phyloP scores from a whole-genome alignment of 2,329 filamentous ascomycete species.

The Xylaria arbuscula region DNA sequence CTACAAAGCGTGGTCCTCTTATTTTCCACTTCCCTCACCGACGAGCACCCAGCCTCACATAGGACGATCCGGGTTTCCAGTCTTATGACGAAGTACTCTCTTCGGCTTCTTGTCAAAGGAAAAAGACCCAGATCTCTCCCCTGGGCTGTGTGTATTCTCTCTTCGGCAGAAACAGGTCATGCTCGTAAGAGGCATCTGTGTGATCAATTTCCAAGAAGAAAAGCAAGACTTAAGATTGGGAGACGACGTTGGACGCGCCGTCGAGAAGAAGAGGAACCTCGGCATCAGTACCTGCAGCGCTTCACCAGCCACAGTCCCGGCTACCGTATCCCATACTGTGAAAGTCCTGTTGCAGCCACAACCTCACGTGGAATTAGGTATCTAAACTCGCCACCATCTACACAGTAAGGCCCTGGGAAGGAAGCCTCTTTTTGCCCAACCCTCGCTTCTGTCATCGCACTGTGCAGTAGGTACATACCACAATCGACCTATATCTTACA shows the following conservation, averaged over 20 bases:
- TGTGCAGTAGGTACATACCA: slow-evolving; percentile 10
- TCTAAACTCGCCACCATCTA: slow-evolving; percentile 14
- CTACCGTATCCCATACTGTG: slow-evolving; percentile 10
- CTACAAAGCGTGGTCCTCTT: slow-evolving; percentile 21
- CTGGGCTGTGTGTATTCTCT: slow-evolving; percentile 27
- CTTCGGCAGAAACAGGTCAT: slow-evolving; percentile 30
- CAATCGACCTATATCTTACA: background rate
- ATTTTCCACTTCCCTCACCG: slow-evolving; percentile 30
- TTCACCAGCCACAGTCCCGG: slow-evolving; percentile 26
- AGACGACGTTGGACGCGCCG: slow-evolving; percentile 27
- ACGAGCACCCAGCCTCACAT: slow-evolving; percentile 29
- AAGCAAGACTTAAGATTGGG: slow-evolving; percentile 31
- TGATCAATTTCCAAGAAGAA: slow-evolving; percentile 33
- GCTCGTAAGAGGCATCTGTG: slow-evolving; percentile 32
- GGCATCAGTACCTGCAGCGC: slow-evolving; percentile 7
- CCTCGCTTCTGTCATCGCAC: slow-evolving; percentile 21
- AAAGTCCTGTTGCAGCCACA: slow-evolving; percentile 24
- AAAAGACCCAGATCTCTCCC: slow-evolving; percentile 14
- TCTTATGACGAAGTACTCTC: slow-evolving; percentile 31
- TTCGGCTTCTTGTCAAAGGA: slow-evolving; percentile 18
- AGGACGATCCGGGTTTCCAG: slow-evolving; percentile 21
- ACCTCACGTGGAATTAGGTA: slow-evolving; percentile 15
- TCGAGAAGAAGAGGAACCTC: slow-evolving; percentile 33
- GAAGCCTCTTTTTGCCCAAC: slow-evolving; percentile 24
- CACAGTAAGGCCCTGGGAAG: background rate